Conservation (phyloP, 441 rosid species). For the Euphorbia celastroides region DNA sequence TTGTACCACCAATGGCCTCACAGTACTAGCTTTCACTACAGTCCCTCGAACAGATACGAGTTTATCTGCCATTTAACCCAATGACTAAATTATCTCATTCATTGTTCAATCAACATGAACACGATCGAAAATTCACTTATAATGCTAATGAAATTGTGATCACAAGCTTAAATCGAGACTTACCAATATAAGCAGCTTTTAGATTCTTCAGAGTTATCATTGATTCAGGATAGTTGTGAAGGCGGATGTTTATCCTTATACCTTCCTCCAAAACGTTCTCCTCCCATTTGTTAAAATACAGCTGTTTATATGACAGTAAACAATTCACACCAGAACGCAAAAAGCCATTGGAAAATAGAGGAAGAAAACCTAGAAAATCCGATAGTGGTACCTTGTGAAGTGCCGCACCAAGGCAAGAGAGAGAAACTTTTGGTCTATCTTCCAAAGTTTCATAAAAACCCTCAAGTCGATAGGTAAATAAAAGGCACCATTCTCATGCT, state of each 20-base stretch:
- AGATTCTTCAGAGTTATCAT: slow-evolving; percentile 77
- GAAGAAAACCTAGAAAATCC: background rate
- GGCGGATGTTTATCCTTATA: slow-evolving; percentile 66
- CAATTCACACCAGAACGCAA: slow-evolving; percentile 3
- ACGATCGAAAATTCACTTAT: background rate
- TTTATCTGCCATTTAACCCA: slow-evolving; percentile 56
- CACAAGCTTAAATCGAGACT: slow-evolving; percentile 8
- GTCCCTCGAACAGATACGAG: slow-evolving; percentile 91
- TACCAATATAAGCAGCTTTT: slow-evolving; percentile 97
- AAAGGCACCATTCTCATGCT: slow-evolving; percentile 48
- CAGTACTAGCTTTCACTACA: slow-evolving; percentile 86
- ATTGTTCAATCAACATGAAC: background rate
- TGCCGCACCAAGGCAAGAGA: slow-evolving; percentile 79
- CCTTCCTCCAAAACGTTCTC: slow-evolving; percentile 37
- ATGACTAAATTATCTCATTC: slow-evolving; percentile 3
- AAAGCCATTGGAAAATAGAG: background rate
- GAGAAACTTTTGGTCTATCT: slow-evolving; percentile 70
- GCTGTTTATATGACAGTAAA: slow-evolving; percentile 34
- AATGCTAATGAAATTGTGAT: background rate
- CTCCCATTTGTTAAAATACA: slow-evolving; percentile 37
- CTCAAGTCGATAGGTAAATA: slow-evolving; percentile 57
- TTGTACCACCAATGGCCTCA: slow-evolving; percentile 79
- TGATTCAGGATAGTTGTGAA: slow-evolving; percentile 75
- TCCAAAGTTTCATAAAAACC: slow-evolving; percentile 57
- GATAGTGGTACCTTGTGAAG: slow-evolving; percentile 60